A percentile compares a stretch with the other conserved stretches of the same genome.
Evolutionary conservation across 2,329 filamentous ascomycete species (phyloP).

Genomic region (Alternaria sp.): DNA sequence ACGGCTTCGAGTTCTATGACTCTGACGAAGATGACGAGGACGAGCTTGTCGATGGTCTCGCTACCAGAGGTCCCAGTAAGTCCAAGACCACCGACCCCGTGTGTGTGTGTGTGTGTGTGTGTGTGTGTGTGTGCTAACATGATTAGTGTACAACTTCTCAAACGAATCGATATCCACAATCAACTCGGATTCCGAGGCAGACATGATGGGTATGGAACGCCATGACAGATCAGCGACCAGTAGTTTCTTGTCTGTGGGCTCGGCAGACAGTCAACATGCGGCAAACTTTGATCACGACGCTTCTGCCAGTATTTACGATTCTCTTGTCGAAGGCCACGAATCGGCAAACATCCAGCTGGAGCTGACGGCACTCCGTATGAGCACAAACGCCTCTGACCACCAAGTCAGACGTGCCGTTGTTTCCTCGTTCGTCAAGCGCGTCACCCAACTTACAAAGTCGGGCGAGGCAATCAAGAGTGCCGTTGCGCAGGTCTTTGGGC

Average conservation of each 20-base stretch:
- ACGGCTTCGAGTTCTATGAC: slow-evolving; percentile 67
- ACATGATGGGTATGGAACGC: slow-evolving; percentile 54
- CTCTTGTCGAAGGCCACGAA: slow-evolving; percentile 74
- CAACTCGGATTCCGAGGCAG: slow-evolving; percentile 60
- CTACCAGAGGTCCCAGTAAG: slow-evolving; percentile 47
- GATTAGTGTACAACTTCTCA: slow-evolving; percentile 61
- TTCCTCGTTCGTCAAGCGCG: slow-evolving; percentile 82
- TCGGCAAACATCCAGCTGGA: slow-evolving; percentile 92
- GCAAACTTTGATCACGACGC: slow-evolving; percentile 87
- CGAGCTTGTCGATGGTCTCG: slow-evolving; percentile 56
- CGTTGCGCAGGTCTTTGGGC: slow-evolving; percentile 53
- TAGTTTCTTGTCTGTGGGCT: slow-evolving; percentile 78
- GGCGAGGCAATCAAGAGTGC: slow-evolving; percentile 51
- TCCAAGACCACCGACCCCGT: not conserved
- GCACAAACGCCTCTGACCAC: slow-evolving; percentile 86
- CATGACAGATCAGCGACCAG: slow-evolving; percentile 69
- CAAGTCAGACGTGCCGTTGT: slow-evolving; percentile 89
- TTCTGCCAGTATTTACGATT: slow-evolving; percentile 85
- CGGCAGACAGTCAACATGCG: slow-evolving; percentile 63
- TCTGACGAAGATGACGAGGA: slow-evolving; percentile 72
- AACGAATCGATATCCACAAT: slow-evolving; percentile 72
- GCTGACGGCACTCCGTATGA: slow-evolving; percentile 91
- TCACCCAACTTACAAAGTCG: slow-evolving; percentile 73
- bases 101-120: too few species aligned
- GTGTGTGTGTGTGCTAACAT: slow-evolving; percentile 24